A percentile compares a stretch with the other conserved stretches of the same genome.
Evolutionary conservation across 306 rosid genomes (phyloP).

Genomic region (Amphicarpaea edgeworthii): DNA sequence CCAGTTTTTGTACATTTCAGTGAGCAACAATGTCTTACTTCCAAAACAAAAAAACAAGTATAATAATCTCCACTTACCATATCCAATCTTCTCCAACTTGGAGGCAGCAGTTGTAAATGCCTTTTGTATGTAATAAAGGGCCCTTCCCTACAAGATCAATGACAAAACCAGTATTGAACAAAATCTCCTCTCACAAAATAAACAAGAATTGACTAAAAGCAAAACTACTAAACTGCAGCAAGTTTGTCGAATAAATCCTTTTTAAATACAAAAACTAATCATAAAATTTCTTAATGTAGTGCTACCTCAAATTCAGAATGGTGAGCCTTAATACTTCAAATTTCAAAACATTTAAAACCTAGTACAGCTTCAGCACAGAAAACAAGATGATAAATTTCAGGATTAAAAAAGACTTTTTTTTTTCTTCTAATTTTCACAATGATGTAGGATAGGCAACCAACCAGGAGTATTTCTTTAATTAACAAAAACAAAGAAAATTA

Average conservation of each 20-base stretch:
- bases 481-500: not conserved
- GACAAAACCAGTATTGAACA: slow-evolving; percentile 43
- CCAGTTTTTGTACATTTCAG: not conserved
- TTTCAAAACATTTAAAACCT: slow-evolving; percentile 24
- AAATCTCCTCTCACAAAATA: not conserved
- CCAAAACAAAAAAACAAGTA: not conserved
- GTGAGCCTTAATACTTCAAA: not conserved
- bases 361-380: slow-evolving; percentile 2
- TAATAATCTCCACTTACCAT: slow-evolving; percentile 54
- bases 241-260: not conserved
- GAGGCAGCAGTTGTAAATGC: slow-evolving; percentile 92
- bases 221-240: not conserved
- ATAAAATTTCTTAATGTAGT: not conserved
- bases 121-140: slow-evolving; percentile 79
- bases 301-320: not conserved
- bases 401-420: not conserved
- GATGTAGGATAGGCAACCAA: not conserved
- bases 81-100: slow-evolving; percentile 95
- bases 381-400: not conserved
- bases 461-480: not conserved
- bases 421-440: slow-evolving; percentile 18
- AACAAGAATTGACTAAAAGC: not conserved
- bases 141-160: slow-evolving; percentile 71
- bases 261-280: not conserved
- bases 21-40: not conserved